A percentile compares a stretch with the other conserved stretches of the same genome.
phyloP scores from a whole-genome alignment of 495 filamentous ascomycete genomes.

The Bathelium albidoporum region DNA sequence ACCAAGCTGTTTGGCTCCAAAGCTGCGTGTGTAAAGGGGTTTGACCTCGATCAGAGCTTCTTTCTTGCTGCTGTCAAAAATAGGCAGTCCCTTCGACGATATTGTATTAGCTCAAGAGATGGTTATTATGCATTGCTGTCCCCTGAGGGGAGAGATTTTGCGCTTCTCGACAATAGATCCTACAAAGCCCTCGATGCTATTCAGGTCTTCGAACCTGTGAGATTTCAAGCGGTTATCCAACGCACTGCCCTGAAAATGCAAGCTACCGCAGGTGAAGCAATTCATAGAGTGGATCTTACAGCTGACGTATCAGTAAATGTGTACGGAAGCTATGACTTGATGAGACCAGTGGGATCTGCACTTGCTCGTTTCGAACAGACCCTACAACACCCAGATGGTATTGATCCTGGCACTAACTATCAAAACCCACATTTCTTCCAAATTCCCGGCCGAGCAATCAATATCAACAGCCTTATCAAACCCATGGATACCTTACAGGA shows the following conservation, averaged over 20 bases:
- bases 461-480: conserved; percentile 2
- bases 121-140: conserved; percentile 1
- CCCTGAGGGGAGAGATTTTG: background rate
- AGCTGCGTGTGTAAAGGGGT: background rate
- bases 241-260: background rate
- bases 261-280: background rate
- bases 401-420: background rate
- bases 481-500: background rate
- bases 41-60: background rate
- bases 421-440: background rate
- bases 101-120: background rate
- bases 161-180: background rate
- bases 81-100: background rate
- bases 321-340: background rate
- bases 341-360: conserved; percentile 2
- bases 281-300: background rate
- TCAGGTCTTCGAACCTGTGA: background rate
- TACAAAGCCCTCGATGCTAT: background rate
- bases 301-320: background rate
- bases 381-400: background rate
- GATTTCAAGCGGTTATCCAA: conserved; percentile 2
- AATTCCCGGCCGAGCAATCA: background rate
- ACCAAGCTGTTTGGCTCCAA: background rate
- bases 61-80: background rate
- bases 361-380: background rate